These are phyloP conservation scores for Colletotrichum gloeosporioides DNA, from an alignment of 2,329 filamentous ascomycete genomes.

Conservation along the genomic window DNA sequence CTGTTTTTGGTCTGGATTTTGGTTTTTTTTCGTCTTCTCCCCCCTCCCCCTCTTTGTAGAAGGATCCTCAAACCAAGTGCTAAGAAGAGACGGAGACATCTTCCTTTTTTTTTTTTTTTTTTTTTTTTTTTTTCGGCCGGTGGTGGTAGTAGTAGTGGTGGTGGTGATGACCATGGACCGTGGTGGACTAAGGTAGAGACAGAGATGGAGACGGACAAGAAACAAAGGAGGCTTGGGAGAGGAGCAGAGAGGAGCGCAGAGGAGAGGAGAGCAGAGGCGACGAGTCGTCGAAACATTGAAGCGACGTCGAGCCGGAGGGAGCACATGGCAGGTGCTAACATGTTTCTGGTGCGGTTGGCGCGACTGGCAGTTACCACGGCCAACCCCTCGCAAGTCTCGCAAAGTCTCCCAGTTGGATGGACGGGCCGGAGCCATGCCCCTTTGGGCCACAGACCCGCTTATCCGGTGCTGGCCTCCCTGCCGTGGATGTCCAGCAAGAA, in stretches of 20 bases:
- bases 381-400: constrained; percentile 10
- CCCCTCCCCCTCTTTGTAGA: neutral
- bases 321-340: neutral
- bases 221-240: constrained; percentile 9
- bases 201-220: neutral
- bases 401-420: constrained; percentile 10
- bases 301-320: neutral
- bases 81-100: neutral
- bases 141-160: neutral
- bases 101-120: no score
- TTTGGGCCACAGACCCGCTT: neutral
- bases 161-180: neutral
- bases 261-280: neutral
- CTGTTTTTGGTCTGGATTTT: neutral
- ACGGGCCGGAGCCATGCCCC: neutral
- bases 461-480: neutral
- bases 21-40: neutral
- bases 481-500: neutral
- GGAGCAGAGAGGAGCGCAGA: neutral
- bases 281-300: neutral
- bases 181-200: neutral
- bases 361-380: constrained; percentile 4
- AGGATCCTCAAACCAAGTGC: neutral
- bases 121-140: neutral
- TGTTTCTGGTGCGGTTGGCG: neutral